A percentile compares a stretch with the other conserved stretches of the same genome.
Conservation (phyloP, 257 asterid species). For the Solanum paucissectum region DNA sequence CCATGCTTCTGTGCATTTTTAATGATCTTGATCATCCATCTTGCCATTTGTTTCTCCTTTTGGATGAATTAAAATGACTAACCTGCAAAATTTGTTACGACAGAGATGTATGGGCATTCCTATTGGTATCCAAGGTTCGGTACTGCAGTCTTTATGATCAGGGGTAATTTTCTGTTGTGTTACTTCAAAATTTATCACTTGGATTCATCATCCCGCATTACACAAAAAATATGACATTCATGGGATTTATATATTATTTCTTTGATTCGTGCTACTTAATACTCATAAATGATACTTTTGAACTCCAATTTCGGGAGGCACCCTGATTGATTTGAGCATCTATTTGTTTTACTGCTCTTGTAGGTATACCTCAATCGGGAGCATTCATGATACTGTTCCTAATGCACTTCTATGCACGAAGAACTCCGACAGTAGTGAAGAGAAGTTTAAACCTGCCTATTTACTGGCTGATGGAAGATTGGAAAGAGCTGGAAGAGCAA, state of each 20-base stretch:
- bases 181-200: background rate
- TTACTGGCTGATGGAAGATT: slow-evolving; percentile 80
- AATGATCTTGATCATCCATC: background rate
- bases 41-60: background rate
- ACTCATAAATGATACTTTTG: background rate
- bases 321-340: background rate
- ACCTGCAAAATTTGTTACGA: slow-evolving; percentile 18
- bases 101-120: slow-evolving; percentile 99
- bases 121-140: slow-evolving; percentile 76
- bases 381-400: slow-evolving; percentile 92
- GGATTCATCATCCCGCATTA: background rate
- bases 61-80: background rate
- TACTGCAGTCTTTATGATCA: slow-evolving; percentile 94
- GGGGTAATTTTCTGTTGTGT: slow-evolving; percentile 43
- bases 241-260: background rate
- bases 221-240: background rate
- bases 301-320: background rate
- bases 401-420: slow-evolving; percentile 46
- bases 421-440: slow-evolving; percentile 33
- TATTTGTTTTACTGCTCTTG: slow-evolving; percentile 7
- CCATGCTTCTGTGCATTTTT: background rate
- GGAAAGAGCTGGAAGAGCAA: slow-evolving; percentile 91
- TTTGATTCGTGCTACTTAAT: background rate
- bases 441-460: slow-evolving; percentile 70
- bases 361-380: slow-evolving; percentile 95